Evolutionary conservation across 768 basidiomycete genomes (phyloP).

Genomic region (Strobilomyces echinocephalus): DNA sequence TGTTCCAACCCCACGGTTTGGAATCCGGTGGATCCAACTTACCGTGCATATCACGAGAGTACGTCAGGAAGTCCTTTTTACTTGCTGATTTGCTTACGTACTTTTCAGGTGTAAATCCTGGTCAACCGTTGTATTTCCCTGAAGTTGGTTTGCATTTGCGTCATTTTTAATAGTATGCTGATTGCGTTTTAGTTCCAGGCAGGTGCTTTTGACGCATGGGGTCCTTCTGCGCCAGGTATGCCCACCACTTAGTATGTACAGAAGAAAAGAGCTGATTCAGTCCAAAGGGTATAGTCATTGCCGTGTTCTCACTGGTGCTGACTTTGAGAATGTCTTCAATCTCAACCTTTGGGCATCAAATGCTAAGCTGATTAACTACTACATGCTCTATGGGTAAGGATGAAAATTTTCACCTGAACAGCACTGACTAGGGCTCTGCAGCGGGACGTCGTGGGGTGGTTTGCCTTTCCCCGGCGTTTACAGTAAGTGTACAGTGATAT

Average conservation of each 20-base stretch:
- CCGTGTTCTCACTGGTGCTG: slow-evolving; percentile 59
- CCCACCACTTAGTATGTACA: background rate
- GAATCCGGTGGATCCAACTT: slow-evolving; percentile 59
- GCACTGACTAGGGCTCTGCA: slow-evolving; percentile 24
- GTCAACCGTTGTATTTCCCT: slow-evolving; percentile 68
- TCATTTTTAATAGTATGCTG: slow-evolving; percentile 3
- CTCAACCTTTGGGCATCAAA: slow-evolving; percentile 75
- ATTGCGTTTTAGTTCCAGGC: slow-evolving; percentile 53
- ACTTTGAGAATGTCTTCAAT: slow-evolving; percentile 79
- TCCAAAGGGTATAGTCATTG: slow-evolving; percentile 58
- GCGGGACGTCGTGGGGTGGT: slow-evolving; percentile 83
- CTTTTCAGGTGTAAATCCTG: slow-evolving; percentile 39
- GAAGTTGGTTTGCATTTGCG: slow-evolving; percentile 38
- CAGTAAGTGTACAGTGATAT: slow-evolving; percentile 30
- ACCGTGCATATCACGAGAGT: slow-evolving; percentile 57
- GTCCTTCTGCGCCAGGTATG: slow-evolving; percentile 61
- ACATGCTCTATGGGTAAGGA: slow-evolving; percentile 75
- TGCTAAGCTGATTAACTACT: slow-evolving; percentile 77
- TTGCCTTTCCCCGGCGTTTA: slow-evolving; percentile 76
- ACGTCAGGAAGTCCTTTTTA: background rate
- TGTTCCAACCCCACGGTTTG: slow-evolving; percentile 69
- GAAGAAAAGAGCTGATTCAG: background rate
- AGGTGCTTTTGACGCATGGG: slow-evolving; percentile 81
- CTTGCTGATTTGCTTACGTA: slow-evolving; percentile 20
- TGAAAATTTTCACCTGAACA: background rate